Evolutionary conservation across 2,329 filamentous ascomycete species (phyloP).

Genomic region (Emergomyces pasteurianus): DNA sequence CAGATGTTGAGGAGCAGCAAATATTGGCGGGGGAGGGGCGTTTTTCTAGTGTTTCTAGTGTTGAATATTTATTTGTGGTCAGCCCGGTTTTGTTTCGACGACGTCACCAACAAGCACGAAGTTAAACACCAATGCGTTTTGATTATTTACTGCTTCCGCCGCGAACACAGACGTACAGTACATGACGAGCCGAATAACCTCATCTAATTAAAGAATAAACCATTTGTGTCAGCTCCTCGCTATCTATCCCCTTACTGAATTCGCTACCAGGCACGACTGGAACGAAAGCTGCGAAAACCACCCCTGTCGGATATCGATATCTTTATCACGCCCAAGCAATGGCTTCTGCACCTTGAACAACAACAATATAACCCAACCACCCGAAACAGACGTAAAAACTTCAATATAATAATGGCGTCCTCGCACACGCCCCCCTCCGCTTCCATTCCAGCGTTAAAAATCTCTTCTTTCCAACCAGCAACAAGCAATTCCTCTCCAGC

Average conservation of each 20-base stretch:
- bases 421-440: background rate
- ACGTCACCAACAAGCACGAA: no score
- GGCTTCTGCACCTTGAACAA: background rate
- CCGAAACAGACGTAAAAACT: background rate
- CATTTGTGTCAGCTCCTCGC: background rate
- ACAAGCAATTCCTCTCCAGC: conserved; percentile 6
- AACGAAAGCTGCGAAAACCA: background rate
- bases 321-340: background rate
- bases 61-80: background rate
- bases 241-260: background rate
- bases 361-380: background rate
- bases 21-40: conserved; percentile 1
- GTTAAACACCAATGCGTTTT: no score
- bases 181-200: no score
- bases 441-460: background rate
- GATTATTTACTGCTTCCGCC: background rate
- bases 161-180: background rate
- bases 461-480: background rate
- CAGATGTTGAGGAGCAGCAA: background rate
- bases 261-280: background rate
- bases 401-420: background rate
- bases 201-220: background rate
- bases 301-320: no score
- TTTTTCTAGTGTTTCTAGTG: background rate
- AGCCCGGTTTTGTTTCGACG: background rate